Conservation (phyloP, 306 rosid species). For the Vicia sativa region DNA sequence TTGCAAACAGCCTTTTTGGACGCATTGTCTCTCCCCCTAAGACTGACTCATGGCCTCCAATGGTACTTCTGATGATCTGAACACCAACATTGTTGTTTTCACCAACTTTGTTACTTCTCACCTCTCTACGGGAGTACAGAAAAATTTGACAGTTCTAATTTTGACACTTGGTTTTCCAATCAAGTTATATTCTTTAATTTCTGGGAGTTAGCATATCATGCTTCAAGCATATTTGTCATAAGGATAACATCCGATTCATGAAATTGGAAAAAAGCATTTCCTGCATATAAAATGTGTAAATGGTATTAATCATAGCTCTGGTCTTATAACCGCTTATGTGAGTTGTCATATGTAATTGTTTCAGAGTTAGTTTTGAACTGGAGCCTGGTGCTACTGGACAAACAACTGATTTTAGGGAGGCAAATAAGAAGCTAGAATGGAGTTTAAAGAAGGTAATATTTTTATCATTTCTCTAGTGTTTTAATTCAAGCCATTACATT, state of each 20-base stretch:
- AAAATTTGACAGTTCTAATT: background rate
- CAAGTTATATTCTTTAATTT: background rate
- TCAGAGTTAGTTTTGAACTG: conserved; percentile 83
- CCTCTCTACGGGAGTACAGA: background rate
- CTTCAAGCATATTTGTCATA: conserved; percentile 21
- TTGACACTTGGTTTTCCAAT: background rate
- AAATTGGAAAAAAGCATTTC: conserved; percentile 14
- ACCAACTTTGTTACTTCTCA: background rate
- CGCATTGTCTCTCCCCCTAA: background rate
- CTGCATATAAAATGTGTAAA: conserved; percentile 1
- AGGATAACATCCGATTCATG: conserved; percentile 3
- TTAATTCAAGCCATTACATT: conserved; percentile 1
- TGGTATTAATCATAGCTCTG: conserved; percentile 11
- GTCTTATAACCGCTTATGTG: conserved; percentile 26
- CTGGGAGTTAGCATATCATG: conserved; percentile 10
- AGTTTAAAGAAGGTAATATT: conserved; percentile 64
- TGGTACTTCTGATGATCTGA: background rate
- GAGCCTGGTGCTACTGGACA: conserved; percentile 80
- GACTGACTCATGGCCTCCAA: background rate
- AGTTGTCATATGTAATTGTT: conserved; percentile 40
- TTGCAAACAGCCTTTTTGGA: background rate
- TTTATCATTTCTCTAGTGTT: conserved; percentile 36
- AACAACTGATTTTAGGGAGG: conserved; percentile 75
- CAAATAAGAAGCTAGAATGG: conserved; percentile 84
- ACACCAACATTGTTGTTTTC: background rate